Conservation (phyloP, 192 early-diverging fungal genomes). For the Backusella psychrophila region DNA sequence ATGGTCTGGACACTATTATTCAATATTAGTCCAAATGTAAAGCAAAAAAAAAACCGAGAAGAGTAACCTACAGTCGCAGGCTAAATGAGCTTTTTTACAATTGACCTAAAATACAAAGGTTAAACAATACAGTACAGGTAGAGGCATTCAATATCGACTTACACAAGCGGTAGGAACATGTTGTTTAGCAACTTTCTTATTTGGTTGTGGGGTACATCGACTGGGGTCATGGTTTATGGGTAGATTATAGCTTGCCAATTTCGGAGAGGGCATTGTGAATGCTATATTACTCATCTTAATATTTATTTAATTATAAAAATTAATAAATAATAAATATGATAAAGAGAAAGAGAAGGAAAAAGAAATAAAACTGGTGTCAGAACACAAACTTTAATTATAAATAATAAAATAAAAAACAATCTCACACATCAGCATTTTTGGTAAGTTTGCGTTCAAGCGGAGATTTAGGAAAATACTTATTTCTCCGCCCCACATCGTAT, state of each 20-base stretch:
- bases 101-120: conserved; percentile 39
- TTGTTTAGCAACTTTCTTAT: conserved; percentile 50
- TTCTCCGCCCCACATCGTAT: neutral
- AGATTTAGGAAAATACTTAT: neutral
- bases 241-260: neutral
- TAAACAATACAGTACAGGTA: neutral
- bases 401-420: neutral
- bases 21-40: neutral
- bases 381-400: conserved; percentile 8
- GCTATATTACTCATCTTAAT: neutral
- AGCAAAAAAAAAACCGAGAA: neutral
- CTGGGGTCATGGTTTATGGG: neutral
- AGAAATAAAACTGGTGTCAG: neutral
- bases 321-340: neutral
- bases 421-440: neutral
- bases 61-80: conserved; percentile 71
- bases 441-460: neutral
- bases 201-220: neutral
- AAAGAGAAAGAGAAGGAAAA: neutral
- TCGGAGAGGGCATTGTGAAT: neutral
- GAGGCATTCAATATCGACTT: neutral
- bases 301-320: neutral
- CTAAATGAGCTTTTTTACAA: conserved; percentile 84
- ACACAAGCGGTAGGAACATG: conserved; percentile 85
- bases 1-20: conserved; percentile 44